Evolutionary conservation across 257 asterid genomes (phyloP), one percentile per base, ranked within the genome.

Genomic region (Nicotiana noctiflora): DNA sequence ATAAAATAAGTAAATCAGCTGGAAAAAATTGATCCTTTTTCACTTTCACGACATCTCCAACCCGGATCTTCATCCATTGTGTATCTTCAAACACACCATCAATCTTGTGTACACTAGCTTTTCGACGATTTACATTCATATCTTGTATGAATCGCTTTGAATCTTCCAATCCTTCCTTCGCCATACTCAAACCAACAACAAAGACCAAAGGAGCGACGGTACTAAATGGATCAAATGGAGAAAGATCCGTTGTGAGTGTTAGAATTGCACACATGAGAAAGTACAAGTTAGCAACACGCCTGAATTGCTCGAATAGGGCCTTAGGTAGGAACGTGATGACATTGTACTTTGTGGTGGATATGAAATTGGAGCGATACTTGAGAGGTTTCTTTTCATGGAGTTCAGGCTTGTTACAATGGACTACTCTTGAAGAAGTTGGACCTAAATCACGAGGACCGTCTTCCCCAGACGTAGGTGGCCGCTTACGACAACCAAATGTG

Each of bases 131-230:
- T 79, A 95, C 97, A 90, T 90, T 92, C 99, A 95, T 91, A 76
- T 93, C 99, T 87, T 95, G 97, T 68, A 93, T 83, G 80, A 95
- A 95, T 81, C 98, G 79, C 31, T 92, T 89, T 95, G 97, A 93
- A 82, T 95, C 99, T 89, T 95, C 99, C 82, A 92, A 77, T 27
- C 95, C 99, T 86, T 95, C 98, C 83, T 95, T 95, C 5, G 96
- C 97, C 99, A 95, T 95, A 84, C 99, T 95, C 93, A 93, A 82
- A 2, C 99, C 99, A 86, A 95, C 97, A 65, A 95, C 99, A 85
- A 95, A 91, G 21, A 85, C 91, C 82, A 95, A 83, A 8, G 99
- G 99, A 82, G 97, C 97, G 60, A 92, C 89, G 90, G 92, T 93
- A 81, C 99, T 95, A 63, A 90, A 62, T 62, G 94, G 89, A 19